Base-by-base conservation (phyloP, 208 protist species). In the Zelonia costaricensis region DNA sequence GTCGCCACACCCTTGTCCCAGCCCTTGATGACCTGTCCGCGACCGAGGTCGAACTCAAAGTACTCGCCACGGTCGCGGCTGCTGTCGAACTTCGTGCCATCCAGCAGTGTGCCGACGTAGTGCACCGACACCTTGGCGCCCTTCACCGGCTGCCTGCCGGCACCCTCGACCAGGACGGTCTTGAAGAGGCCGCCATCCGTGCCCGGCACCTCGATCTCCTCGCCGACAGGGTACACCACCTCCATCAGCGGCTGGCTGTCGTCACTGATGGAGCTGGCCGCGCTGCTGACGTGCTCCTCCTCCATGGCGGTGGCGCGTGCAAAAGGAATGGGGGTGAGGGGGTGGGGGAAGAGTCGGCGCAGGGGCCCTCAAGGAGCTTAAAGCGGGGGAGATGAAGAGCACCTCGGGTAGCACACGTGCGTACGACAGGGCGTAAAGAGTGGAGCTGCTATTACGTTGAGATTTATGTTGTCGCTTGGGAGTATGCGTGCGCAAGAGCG, bases 1-100 rank as follows among this genome's bases (percentile, higher is more conserved):
- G 93, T 94, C 10, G 82, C 79, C 39, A 97, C 86, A 42, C 93
- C 89, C 42, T 84, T 76, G 53, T 97, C 93, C 93, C 92, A 96
- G 25, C 91, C 92, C 59, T 93, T 92, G 62, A 97, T 97, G 8
- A 97, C 93, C 71, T 96, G 77, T 9, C 90, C 90, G 15, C 83
- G 74, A 43, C 90, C 92, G 15, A 97, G 62, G 13, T 60, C 84
- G 55, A 97, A 97, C 43, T 88, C 84, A 66, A 96, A 95, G 66
- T 76, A 81, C 60, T 91, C 71, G 6, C 73, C 76, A 43, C 93
- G 78, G 57, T 95, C 84, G n/a, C 78, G 74, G 61, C 82, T 94
- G 72, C 80, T 92, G 85, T 97, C 93, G 54, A 97, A 97, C 69
- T 85, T 61, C 15, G 80, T 92, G 22, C 92, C 93, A 42, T 94